phyloP scores from a whole-genome alignment of 2,329 filamentous ascomycete species.

The Erysiphe neolycopersici region DNA sequence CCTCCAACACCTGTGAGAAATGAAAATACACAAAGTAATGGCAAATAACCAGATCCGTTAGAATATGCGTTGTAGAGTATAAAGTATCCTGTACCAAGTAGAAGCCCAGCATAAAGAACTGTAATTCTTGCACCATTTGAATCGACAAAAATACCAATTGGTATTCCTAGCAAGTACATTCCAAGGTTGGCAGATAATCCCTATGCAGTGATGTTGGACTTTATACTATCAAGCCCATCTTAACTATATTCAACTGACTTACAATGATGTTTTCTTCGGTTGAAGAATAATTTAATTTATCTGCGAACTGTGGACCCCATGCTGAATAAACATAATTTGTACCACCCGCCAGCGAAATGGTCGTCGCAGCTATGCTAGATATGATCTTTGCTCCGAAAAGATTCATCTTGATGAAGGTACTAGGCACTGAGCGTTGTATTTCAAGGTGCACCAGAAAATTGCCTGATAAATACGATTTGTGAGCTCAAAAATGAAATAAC shows the following conservation, averaged over 20 bases:
- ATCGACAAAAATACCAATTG: constrained; percentile 71
- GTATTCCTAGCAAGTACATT: constrained; percentile 81
- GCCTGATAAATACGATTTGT: no score
- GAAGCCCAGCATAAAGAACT: constrained; percentile 44
- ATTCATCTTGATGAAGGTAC: no score
- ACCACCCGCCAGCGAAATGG: no score
- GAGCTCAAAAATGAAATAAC: no score
- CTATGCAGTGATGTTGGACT: constrained; percentile 11
- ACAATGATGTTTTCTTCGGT: constrained; percentile 83
- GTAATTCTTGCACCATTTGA: constrained; percentile 53
- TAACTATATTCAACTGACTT: constrained; percentile 12
- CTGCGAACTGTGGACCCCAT: constrained; percentile 16
- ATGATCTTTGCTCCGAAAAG: no score
- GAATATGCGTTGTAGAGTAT: constrained; percentile 60
- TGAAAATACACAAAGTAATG: constrained; percentile 51
- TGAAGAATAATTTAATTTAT: constrained; percentile 63
- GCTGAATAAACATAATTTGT: no score
- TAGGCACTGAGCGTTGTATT: no score
- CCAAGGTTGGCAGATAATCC: constrained; percentile 62
- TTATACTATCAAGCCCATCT: not conserved
- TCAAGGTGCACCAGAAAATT: no score
- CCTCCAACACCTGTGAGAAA: constrained; percentile 72
- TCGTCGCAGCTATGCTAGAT: no score
- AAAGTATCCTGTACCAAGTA: constrained; percentile 60
- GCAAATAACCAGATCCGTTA: constrained; percentile 30